Percentiles rank a stretch among this genome's conserved stretches.
Evolutionary conservation across 2,329 filamentous ascomycete genomes (phyloP).

Genomic region (Epichloe amarillans): DNA sequence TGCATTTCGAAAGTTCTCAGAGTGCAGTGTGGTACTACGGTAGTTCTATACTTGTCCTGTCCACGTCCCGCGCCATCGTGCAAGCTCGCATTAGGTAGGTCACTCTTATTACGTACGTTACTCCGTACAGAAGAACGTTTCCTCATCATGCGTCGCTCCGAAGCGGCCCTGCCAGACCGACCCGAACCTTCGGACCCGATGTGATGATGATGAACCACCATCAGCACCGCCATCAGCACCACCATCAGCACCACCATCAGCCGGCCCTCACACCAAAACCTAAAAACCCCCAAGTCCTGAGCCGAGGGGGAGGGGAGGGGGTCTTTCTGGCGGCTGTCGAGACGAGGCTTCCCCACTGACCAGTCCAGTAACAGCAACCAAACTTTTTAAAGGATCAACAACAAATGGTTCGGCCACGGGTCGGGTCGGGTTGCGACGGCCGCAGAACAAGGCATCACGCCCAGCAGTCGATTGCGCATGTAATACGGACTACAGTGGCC

Average conservation of each 20-base stretch:
- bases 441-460: slow-evolving; percentile 4
- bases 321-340: no score
- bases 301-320: no score
- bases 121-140: not conserved
- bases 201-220: not conserved
- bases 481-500: no score
- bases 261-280: not conserved
- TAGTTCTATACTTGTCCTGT: not conserved
- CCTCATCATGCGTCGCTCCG: not conserved
- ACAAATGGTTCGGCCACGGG: not conserved
- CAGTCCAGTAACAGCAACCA: not conserved
- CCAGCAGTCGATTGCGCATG: not conserved
- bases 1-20: no score
- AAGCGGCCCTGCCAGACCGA: not conserved
- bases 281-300: not conserved
- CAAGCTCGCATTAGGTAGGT: not conserved
- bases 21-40: not conserved
- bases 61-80: not conserved
- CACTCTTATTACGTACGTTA: not conserved
- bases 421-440: slow-evolving; percentile 6
- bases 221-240: not conserved
- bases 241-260: not conserved
- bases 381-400: no score
- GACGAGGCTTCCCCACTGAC: not conserved
- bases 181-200: slow-evolving; percentile 1